Conservation (phyloP, 495 filamentous ascomycete genomes). For the Neurospora sp. region DNA sequence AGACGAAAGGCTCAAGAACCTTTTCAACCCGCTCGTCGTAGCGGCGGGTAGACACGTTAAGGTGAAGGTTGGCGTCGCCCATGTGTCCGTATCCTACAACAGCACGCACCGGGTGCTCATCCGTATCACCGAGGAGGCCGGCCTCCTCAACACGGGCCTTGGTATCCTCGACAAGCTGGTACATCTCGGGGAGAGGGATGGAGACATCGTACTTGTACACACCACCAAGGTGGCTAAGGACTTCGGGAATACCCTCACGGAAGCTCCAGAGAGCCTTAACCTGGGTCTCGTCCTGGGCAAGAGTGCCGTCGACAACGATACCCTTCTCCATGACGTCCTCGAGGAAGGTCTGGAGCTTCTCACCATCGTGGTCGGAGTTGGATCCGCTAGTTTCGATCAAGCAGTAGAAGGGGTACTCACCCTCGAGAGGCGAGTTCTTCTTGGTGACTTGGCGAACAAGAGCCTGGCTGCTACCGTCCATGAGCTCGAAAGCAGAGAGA, state of each 20-base stretch:
- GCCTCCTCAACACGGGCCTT: constrained; percentile 55
- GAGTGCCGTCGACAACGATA: constrained; percentile 75
- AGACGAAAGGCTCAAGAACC: constrained; percentile 86
- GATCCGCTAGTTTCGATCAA: constrained; percentile 92
- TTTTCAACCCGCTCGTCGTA: constrained; percentile 87
- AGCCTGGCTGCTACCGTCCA: constrained; percentile 74
- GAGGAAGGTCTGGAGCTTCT: constrained; percentile 77
- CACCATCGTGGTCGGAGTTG: constrained; percentile 83
- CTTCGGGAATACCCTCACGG: constrained; percentile 87
- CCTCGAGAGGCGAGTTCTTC: constrained; percentile 70
- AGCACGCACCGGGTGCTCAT: constrained; percentile 69
- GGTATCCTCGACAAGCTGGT: constrained; percentile 77
- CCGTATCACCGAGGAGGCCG: constrained; percentile 68
- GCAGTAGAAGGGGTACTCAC: constrained; percentile 85
- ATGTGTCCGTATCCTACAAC: constrained; percentile 97
- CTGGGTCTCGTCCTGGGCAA: constrained; percentile 90
- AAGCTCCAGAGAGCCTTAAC: constrained; percentile 77
- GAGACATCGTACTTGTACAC: constrained; percentile 98
- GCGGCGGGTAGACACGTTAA: constrained; percentile 72
- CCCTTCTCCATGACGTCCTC: constrained; percentile 79
- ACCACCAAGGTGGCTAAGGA: constrained; percentile 79
- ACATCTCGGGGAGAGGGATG: constrained; percentile 80
- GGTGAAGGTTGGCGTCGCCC: constrained; percentile 90
- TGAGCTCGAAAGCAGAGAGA: constrained; percentile 92
- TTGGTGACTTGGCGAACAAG: constrained; percentile 64